Evolutionary conservation across 306 rosid species (phyloP).

Genomic region (Amphicarpaea edgeworthii): DNA sequence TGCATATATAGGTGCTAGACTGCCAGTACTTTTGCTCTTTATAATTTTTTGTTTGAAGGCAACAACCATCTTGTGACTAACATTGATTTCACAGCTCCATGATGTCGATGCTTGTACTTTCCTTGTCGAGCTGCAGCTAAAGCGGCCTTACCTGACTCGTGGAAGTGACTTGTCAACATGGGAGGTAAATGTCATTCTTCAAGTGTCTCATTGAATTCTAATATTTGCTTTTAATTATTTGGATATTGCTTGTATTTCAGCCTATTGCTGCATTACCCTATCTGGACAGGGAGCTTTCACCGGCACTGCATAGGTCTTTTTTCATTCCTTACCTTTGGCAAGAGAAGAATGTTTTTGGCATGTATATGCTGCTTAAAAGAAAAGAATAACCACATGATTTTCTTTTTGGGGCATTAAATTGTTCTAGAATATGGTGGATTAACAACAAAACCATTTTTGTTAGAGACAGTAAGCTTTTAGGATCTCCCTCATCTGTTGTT

Average conservation of each 20-base stretch:
- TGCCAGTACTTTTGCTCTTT: slow-evolving; percentile 2
- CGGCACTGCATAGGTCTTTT: slow-evolving; percentile 83
- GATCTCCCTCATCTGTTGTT: slow-evolving; percentile 12
- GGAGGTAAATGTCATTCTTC: slow-evolving; percentile 71
- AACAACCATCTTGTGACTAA: slow-evolving; percentile 41
- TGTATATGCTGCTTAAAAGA: slow-evolving; percentile 83
- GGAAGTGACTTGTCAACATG: slow-evolving; percentile 85
- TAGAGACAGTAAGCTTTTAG: slow-evolving; percentile 38
- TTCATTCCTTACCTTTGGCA: slow-evolving; percentile 93
- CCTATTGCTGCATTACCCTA: slow-evolving; percentile 82
- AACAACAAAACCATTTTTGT: slow-evolving; percentile 33
- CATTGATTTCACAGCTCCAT: slow-evolving; percentile 62
- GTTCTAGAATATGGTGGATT: slow-evolving; percentile 27
- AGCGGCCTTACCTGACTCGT: slow-evolving; percentile 79
- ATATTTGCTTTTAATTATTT: neutral
- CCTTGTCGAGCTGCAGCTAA: slow-evolving; percentile 92
- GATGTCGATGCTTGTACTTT: slow-evolving; percentile 79
- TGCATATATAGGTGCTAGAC: neutral
- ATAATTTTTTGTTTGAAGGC: slow-evolving; percentile 19
- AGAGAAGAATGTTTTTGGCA: slow-evolving; percentile 87
- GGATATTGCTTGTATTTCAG: slow-evolving; percentile 50
- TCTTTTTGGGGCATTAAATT: neutral
- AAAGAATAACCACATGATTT: slow-evolving; percentile 60
- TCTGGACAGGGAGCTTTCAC: slow-evolving; percentile 93
- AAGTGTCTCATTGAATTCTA: slow-evolving; percentile 14